These are phyloP conservation scores for Venturia effusa DNA, from an alignment of 2,329 filamentous ascomycete genomes.

Conservation along the genomic window DNA sequence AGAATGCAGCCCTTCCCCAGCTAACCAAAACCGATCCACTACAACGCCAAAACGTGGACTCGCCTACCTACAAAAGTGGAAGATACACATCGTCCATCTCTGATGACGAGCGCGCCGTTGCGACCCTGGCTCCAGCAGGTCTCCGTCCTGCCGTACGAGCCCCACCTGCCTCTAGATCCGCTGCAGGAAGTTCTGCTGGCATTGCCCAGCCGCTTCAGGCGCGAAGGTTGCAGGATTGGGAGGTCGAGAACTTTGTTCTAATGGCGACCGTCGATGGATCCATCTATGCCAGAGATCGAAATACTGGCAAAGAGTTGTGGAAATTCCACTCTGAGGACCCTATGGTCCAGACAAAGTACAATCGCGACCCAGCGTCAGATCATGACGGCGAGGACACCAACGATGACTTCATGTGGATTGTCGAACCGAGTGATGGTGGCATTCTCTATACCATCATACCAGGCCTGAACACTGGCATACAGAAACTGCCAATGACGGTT, in stretches of 20 bases:
- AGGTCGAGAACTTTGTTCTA: constrained; percentile 99
- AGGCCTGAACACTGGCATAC: constrained; percentile 47
- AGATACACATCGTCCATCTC: constrained; percentile 8
- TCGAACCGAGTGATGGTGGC: constrained; percentile 83
- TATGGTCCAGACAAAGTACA: constrained; percentile 83
- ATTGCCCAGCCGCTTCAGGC: constrained; percentile 65
- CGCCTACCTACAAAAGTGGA: constrained; percentile 6
- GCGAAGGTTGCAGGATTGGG: constrained; percentile 98
- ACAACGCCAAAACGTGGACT: neutral
- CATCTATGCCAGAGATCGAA: constrained; percentile 81
- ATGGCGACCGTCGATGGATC: constrained; percentile 99
- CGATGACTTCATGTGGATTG: constrained; percentile 67
- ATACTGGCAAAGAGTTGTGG: constrained; percentile 77
- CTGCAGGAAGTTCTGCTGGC: constrained; percentile 41
- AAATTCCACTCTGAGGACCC: constrained; percentile 72
- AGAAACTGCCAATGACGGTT: constrained; percentile 61
- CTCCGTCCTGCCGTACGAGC: constrained; percentile 72
- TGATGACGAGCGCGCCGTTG: constrained; percentile 81
- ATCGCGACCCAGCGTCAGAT: constrained; percentile 37
- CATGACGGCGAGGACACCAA: constrained; percentile 16
- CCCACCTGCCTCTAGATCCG: constrained; percentile 62
- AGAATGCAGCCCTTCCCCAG: constrained; percentile 18
- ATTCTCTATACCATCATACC: constrained; percentile 79
- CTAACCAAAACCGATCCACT: constrained; percentile 16
- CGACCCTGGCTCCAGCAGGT: constrained; percentile 90